Evolutionary conservation across 208 protist genomes (phyloP), one percentile per base, ranked within the genome.

Genomic region (Leishmania martiniquensis): DNA sequence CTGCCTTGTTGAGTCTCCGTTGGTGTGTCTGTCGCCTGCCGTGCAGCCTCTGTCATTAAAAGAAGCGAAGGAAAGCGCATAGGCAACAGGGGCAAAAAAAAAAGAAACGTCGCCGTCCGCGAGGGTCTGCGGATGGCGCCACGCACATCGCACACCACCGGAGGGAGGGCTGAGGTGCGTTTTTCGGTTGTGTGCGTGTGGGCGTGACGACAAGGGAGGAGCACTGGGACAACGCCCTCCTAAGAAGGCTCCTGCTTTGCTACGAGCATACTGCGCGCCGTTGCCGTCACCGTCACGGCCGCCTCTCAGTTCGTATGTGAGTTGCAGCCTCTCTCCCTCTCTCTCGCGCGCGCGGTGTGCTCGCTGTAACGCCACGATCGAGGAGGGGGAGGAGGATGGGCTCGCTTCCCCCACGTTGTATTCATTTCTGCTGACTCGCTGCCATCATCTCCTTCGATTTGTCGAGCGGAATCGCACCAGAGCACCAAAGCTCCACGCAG

Each of bases 1-100:
- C 70, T 32, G n/a, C n/a, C n/a, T n/a, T 42, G 15, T 60, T 45
- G 32, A 55, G 65, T 72, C 7, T 69, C 54, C 59, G 70, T 70
- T 15, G 15, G 44, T 76, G 39, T 52, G 2, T 63, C 17, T 62
- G 37, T 51, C 4, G 34, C 34, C 70, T 15, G 44, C 47, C 4
- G 47, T 29, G 22, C 57, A 10, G 54, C 37, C 32, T 9, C 68
- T 15, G 15, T 72, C 37, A 72, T 47, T 17, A 34, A 67, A 5
- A 42, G 4, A 65, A 65, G 9, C 7, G n/a, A 29, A 65, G 12
- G 15, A 22, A 37, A 17, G n/a, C n/a, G n/a, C n/a, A 6, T 17
- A 29, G 10, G 17, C 37, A 25, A 67, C 37, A 45, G 17, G n/a
- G n/a, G 13, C 13, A 37, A 22, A 45, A 6, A 42, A 67, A 34